Evolutionary conservation across 2,329 filamentous ascomycete species (phyloP).

Genomic region (Lachnellula subtilissima): DNA sequence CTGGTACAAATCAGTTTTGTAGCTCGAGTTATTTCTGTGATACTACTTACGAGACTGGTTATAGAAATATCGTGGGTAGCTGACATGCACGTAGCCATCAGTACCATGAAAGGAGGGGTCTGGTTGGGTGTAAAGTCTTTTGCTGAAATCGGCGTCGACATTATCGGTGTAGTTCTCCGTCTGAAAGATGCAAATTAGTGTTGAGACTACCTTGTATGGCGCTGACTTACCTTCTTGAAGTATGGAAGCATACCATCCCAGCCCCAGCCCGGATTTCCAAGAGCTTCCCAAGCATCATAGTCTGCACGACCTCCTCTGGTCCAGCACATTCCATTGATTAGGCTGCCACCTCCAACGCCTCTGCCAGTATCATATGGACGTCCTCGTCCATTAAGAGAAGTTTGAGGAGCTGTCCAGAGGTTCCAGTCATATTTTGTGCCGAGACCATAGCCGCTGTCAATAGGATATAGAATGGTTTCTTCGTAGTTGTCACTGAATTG

Average conservation of each 20-base stretch:
- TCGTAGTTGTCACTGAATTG: slow-evolving; percentile 22
- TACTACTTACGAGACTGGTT: slow-evolving; percentile 35
- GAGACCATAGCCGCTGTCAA: slow-evolving; percentile 27
- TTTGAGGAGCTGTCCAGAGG: slow-evolving; percentile 36
- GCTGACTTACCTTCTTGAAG: slow-evolving; percentile 33
- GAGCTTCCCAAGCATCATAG: slow-evolving; percentile 37
- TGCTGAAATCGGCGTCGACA: slow-evolving; percentile 19
- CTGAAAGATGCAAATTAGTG: slow-evolving; percentile 10
- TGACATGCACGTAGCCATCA: slow-evolving; percentile 35
- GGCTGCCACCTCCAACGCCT: slow-evolving; percentile 35
- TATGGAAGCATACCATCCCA: slow-evolving; percentile 38
- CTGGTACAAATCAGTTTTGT: slow-evolving; percentile 21
- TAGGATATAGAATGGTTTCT: slow-evolving; percentile 21
- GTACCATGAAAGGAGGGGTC: slow-evolving; percentile 31
- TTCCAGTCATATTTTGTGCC: slow-evolving; percentile 40
- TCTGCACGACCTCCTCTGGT: slow-evolving; percentile 18
- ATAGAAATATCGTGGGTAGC: slow-evolving; percentile 37
- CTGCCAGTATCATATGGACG: slow-evolving; percentile 22
- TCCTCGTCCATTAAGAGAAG: slow-evolving; percentile 23
- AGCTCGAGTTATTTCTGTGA: not conserved
- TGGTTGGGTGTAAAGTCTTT: slow-evolving; percentile 27
- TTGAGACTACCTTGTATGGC: not conserved
- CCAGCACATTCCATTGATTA: slow-evolving; percentile 38
- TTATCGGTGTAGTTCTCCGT: slow-evolving; percentile 35
- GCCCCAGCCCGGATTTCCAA: slow-evolving; percentile 35